Evolutionary conservation across 805 yeast genomes (phyloP).

Genomic region (Yueomyces sinensis): DNA sequence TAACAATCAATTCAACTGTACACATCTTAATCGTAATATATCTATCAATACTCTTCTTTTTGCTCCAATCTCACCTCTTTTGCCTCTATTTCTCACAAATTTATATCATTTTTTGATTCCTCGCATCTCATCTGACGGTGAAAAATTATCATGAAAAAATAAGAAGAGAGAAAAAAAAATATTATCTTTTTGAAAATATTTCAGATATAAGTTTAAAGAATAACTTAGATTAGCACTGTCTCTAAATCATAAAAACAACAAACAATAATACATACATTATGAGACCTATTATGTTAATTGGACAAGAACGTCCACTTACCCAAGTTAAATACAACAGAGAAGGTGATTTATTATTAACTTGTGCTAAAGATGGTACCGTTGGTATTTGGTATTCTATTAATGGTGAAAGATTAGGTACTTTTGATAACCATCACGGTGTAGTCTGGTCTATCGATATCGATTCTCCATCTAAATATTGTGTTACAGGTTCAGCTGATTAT

Average conservation of each 20-base stretch:
- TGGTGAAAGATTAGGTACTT: conserved; percentile 94
- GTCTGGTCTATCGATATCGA: conserved; percentile 91
- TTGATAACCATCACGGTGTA: conserved; percentile 82
- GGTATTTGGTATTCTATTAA: conserved; percentile 89
- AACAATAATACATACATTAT: conserved; percentile 19
- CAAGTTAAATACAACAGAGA: conserved; percentile 92
- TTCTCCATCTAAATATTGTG: conserved; percentile 47
- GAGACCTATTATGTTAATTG: conserved; percentile 69
- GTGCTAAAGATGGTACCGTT: conserved; percentile 81
- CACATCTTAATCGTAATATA: too few species aligned
- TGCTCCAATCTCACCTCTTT: too few species aligned
- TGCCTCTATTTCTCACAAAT: too few species aligned
- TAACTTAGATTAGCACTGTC: conserved; percentile 1
- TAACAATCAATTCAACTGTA: too few species aligned
- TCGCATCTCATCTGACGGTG: too few species aligned
- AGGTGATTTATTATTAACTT: conserved; percentile 87
- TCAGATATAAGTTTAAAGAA: conserved; percentile 5
- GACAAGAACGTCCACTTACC: conserved; percentile 95
- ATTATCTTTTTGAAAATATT: too few species aligned
- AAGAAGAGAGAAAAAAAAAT: too few species aligned
- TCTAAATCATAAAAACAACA: too few species aligned
- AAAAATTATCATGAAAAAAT: too few species aligned
- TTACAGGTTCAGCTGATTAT: conserved; percentile 88
- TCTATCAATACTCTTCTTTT: too few species aligned
- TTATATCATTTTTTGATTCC: too few species aligned